Base-by-base conservation (phyloP, 2,329 filamentous ascomycete genomes). In the Fusarium pseudoanthophilum region DNA sequence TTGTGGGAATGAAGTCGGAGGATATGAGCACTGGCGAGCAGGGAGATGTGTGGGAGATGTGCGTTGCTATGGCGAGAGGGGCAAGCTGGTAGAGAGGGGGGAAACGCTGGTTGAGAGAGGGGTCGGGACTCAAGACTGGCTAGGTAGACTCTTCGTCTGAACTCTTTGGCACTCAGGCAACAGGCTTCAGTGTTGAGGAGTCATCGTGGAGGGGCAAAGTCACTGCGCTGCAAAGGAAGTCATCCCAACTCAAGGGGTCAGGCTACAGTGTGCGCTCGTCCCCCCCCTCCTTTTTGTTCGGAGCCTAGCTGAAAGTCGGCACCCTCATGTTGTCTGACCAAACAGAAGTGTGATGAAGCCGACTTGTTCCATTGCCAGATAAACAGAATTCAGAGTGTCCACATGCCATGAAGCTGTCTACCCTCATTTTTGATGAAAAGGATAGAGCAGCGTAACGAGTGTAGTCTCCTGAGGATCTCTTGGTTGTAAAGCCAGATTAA, bases 321-420 rank as follows among this genome's bases (percentile, higher is more conserved):
- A 11, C 9, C 11, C 14, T 32, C 11, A 0, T 18, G 0, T n/a
- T 4, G 7, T 9, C 28, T 3, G 2, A 13, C 10, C 7, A 18
- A n/a, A 3, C 6, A 11, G 7, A n/a, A 49, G 7, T 11, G 9
- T n/a, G 14, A 5, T 1, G 4, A 32, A 49, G 21, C 11, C 2
- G 28, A 16, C 14, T n/a, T 30, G 0, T 2, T 28, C 20, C 14
- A 21, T 46, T 4, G 3, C 24, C 8, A 7, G 2, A 6, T 4
- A 11, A 21, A 3, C 26, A 48, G 26, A 28, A 28, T 8, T 28
- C 1, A 0, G 9, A 48, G 45, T 28, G 26, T 5, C 13, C 1
- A 26, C 6, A 46, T 48, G 45, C 4, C 4, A 8, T 30, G 9
- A 30, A 15, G 10, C 20, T 16, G 9, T 21, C 20, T 21, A 21